These are phyloP conservation scores for Pythium aristosporum DNA, from an alignment of 352 stramenopile species.

Conservation along the genomic window DNA sequence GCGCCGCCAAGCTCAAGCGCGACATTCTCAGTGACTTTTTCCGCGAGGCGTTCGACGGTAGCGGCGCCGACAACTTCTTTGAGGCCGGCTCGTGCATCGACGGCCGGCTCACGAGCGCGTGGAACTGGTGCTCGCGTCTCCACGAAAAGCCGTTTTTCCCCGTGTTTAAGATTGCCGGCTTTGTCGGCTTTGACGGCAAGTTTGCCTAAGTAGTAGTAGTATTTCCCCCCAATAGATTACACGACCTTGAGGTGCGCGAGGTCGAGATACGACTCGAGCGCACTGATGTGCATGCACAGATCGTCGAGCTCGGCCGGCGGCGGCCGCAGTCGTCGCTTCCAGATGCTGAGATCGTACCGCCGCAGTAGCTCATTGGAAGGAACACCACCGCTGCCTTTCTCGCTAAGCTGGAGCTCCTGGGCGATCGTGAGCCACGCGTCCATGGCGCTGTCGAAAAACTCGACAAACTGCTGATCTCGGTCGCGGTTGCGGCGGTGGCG, in stretches of 20 bases:
- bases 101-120: slow-evolving; percentile 94
- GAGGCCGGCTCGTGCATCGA: slow-evolving; percentile 96
- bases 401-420: slow-evolving; percentile 45
- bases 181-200: slow-evolving; percentile 96
- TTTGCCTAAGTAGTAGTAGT: slow-evolving; percentile 56
- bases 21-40: slow-evolving; percentile 97
- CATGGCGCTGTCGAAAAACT: slow-evolving; percentile 68
- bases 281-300: slow-evolving; percentile 64
- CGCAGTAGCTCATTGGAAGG: slow-evolving; percentile 36
- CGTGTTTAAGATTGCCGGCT: slow-evolving; percentile 96
- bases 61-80: slow-evolving; percentile 94
- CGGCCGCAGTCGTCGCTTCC: slow-evolving; percentile 56
- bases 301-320: slow-evolving; percentile 49
- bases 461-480: slow-evolving; percentile 35
- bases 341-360: slow-evolving; percentile 65
- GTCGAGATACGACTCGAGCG: slow-evolving; percentile 54
- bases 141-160: slow-evolving; percentile 93
- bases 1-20: slow-evolving; percentile 75
- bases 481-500: slow-evolving; percentile 26
- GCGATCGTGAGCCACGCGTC: slow-evolving; percentile 59
- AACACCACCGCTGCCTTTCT: background rate
- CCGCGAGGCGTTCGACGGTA: slow-evolving; percentile 94
- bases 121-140: slow-evolving; percentile 97
- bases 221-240: background rate
- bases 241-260: slow-evolving; percentile 44